Evolutionary conservation across 2,329 filamentous ascomycete genomes (phyloP).

Genomic region (Fusarium citri): DNA sequence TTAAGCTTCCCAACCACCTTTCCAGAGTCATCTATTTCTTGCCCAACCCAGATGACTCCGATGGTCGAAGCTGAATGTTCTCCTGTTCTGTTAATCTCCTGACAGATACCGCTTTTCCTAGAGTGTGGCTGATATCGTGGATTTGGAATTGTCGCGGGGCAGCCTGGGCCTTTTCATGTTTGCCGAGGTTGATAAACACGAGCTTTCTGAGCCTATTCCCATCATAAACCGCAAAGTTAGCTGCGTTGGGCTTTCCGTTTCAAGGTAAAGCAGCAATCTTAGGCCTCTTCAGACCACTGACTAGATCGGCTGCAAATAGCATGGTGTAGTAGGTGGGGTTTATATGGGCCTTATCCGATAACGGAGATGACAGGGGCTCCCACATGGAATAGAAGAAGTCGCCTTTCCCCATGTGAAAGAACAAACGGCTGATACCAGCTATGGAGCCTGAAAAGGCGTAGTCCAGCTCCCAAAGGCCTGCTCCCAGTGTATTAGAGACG

Average conservation of each 20-base stretch:
- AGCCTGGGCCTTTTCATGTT: neutral
- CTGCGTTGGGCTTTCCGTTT: neutral
- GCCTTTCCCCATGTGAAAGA: neutral
- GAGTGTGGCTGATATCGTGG: neutral
- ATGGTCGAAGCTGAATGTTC: neutral
- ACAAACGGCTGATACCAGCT: neutral
- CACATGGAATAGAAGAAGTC: neutral
- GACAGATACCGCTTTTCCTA: neutral
- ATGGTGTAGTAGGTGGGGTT: neutral
- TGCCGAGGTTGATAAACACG: neutral
- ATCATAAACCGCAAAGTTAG: neutral
- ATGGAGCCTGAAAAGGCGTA: neutral
- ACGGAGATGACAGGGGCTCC: neutral
- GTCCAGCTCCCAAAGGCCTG: neutral
- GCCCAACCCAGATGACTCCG: neutral
- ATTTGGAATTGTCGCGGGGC: neutral
- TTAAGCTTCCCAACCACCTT: neutral
- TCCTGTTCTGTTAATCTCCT: neutral
- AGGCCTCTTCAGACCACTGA: neutral
- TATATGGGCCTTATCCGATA: neutral
- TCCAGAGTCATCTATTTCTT: neutral
- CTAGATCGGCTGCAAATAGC: neutral
- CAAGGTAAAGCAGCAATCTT: neutral
- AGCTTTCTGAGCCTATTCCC: neutral
- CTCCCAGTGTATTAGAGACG: neutral